Base-by-base conservation (phyloP, 768 basidiomycete species). In the Trametes elegans region DNA sequence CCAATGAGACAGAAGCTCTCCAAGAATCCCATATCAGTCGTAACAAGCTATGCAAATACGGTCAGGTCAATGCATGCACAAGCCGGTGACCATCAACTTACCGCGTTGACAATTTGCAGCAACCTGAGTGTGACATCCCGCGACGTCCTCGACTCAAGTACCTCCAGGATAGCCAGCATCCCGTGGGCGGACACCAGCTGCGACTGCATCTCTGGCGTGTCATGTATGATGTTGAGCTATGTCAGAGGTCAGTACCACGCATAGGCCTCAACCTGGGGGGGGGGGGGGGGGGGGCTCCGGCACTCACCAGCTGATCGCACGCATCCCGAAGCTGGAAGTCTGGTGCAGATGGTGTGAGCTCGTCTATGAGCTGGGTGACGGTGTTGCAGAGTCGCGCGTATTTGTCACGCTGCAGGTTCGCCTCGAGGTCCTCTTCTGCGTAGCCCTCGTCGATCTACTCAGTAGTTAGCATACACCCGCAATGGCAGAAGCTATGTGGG, bases 1-100 rank as follows among this genome's bases (percentile, higher is more conserved):
- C 89, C 90, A 64, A 94, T 89, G 49, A 98, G 76, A 71, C 96
- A 98, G 73, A 98, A 93, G 62, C 93, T 93, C 70, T 99, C 97
- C 64, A 98, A 72, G 64, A 91, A 87, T 3, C 86, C 88, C 23
- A 92, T 76, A 64, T 98, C 94, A 5, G 79, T 77, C 0, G 71
- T 77, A 19, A 82, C 78, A 45, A 78, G 68, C 76, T 79, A 55
- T 18, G 24, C 11, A 16, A 10, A 8, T 10, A 35, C 7, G 23
- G 13, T 38, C 35, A 45, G 48, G 21, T 11, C 13, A 21, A 24
- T 13, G 3, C 40, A 11, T 41, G 10, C 9, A 39, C n/a, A 39
- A 2, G 13, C 24, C 26, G n/a, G 11, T 18, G 18, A 18, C 9
- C 5, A 18, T 2, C 7, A 11, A 28, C 80, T 47, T 58, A 95